Conservation (phyloP, 163 green algal genomes). For the Smithsoniella earleae region DNA sequence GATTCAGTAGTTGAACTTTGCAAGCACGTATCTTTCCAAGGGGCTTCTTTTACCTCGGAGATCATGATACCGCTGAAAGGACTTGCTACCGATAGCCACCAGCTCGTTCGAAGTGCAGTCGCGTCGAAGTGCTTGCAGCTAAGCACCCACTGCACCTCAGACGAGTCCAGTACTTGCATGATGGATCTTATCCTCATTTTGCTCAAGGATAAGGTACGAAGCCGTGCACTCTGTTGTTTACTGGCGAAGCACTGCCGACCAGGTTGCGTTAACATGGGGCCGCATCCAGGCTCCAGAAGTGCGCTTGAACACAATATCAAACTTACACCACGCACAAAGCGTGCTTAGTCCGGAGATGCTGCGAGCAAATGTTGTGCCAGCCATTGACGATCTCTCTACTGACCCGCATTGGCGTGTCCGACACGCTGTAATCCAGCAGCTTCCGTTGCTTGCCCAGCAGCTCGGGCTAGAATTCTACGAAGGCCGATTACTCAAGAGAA, state of each 20-base stretch:
- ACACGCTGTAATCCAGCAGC: constrained; percentile 96
- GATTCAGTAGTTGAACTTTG: constrained; percentile 76
- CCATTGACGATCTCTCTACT: constrained; percentile 91
- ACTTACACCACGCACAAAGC: constrained; percentile 81
- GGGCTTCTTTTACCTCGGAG: constrained; percentile 1
- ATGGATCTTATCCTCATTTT: constrained; percentile 84
- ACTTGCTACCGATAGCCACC: constrained; percentile 76
- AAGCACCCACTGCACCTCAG: constrained; percentile 60
- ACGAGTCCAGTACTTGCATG: constrained; percentile 79
- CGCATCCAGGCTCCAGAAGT: constrained; percentile 65
- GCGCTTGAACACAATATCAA: constrained; percentile 96
- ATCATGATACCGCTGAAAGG: constrained; percentile 53
- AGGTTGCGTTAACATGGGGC: too few relatives aligned
- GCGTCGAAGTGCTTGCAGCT: constrained; percentile 90
- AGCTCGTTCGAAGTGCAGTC: constrained; percentile 89
- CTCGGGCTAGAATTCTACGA: constrained; percentile 86
- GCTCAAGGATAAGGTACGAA: constrained; percentile 73
- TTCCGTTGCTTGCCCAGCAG: constrained; percentile 89
- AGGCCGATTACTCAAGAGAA: neutral
- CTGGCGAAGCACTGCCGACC: too few relatives aligned
- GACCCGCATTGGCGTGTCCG: constrained; percentile 97
- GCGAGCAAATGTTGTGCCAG: constrained; percentile 83
- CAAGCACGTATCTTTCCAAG: constrained; percentile 30
- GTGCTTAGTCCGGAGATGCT: constrained; percentile 96
- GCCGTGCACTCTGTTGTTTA: too few relatives aligned